Conservation (phyloP, 495 filamentous ascomycete genomes). For the Aspergillus mulundensis region DNA sequence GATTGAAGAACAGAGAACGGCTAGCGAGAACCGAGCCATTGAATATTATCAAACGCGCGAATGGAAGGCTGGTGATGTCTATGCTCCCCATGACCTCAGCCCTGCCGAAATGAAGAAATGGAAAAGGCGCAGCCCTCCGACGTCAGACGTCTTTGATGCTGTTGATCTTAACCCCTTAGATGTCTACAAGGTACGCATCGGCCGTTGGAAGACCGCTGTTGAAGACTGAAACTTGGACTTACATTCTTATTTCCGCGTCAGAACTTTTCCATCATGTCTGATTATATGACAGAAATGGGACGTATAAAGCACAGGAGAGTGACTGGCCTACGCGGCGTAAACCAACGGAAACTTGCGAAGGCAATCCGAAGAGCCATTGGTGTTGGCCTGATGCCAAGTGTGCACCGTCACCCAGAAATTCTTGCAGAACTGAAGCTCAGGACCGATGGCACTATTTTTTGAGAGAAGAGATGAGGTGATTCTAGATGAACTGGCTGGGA, state of each 20-base stretch:
- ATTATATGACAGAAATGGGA: constrained; percentile 80
- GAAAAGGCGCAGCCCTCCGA: constrained; percentile 45
- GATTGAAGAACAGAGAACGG: constrained; percentile 37
- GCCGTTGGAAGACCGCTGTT: background rate
- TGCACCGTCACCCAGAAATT: constrained; percentile 89
- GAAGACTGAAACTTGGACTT: background rate
- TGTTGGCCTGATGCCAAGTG: constrained; percentile 85
- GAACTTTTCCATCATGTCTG: constrained; percentile 92
- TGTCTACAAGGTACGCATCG: constrained; percentile 70
- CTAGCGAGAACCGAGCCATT: constrained; percentile 35
- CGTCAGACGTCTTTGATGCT: constrained; percentile 70
- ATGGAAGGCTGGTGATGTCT: constrained; percentile 76
- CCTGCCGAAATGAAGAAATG: constrained; percentile 69
- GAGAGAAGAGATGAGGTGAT: background rate
- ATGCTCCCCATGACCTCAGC: constrained; percentile 84
- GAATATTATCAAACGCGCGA: constrained; percentile 45
- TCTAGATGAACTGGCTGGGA: background rate
- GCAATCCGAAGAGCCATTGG: constrained; percentile 85
- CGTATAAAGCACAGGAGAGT: constrained; percentile 69
- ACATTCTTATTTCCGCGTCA: constrained; percentile 28
- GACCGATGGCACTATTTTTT: constrained; percentile 21
- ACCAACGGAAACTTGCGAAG: constrained; percentile 90
- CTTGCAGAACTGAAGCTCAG: constrained; percentile 45
- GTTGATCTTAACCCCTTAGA: constrained; percentile 76
- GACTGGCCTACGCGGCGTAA: constrained; percentile 80